Percentiles rank a stretch among this genome's conserved stretches.
Evolutionary conservation across 768 basidiomycete genomes (phyloP).

Genomic region (Panellus pusillus): DNA sequence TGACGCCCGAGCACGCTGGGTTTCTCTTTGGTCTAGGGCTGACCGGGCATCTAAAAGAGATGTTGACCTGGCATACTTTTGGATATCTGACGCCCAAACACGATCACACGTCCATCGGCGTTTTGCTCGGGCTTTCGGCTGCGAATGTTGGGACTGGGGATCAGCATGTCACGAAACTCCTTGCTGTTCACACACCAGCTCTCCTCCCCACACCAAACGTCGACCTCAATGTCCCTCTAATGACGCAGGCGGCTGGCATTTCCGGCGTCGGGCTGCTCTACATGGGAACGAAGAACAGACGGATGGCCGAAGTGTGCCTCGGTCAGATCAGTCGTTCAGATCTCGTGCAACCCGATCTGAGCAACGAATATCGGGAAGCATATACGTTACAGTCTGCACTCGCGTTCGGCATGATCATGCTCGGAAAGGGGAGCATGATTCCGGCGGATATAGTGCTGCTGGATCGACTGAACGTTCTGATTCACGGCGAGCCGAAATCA

Average conservation of each 20-base stretch:
- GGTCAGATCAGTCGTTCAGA: conserved; percentile 78
- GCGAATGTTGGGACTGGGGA: conserved; percentile 87
- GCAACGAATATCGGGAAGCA: conserved; percentile 87
- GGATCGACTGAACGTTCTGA: conserved; percentile 65
- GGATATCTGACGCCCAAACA: conserved; percentile 95
- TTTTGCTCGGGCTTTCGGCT: conserved; percentile 90
- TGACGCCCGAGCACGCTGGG: conserved; percentile 94
- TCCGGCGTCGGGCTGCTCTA: conserved; percentile 88
- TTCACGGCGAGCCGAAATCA: conserved; percentile 68
- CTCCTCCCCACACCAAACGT: conserved; percentile 84
- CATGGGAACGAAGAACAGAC: conserved; percentile 81
- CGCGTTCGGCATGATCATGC: conserved; percentile 95
- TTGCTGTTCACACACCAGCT: conserved; percentile 93
- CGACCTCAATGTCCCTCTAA: conserved; percentile 86
- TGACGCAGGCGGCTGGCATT: conserved; percentile 88
- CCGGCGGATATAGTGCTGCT: conserved; percentile 76
- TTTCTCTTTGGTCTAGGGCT: conserved; percentile 92
- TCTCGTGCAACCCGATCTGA: conserved; percentile 78
- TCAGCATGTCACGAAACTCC: conserved; percentile 83
- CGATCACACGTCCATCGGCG: conserved; percentile 90
- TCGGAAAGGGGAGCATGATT: conserved; percentile 78
- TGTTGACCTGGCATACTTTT: conserved; percentile 96
- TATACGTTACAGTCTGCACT: conserved; percentile 89
- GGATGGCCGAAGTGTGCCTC: conserved; percentile 92
- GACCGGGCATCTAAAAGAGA: conserved; percentile 84